Conservation (phyloP, 1,284 basidiomycete genomes). For the Dichomitus squalens region DNA sequence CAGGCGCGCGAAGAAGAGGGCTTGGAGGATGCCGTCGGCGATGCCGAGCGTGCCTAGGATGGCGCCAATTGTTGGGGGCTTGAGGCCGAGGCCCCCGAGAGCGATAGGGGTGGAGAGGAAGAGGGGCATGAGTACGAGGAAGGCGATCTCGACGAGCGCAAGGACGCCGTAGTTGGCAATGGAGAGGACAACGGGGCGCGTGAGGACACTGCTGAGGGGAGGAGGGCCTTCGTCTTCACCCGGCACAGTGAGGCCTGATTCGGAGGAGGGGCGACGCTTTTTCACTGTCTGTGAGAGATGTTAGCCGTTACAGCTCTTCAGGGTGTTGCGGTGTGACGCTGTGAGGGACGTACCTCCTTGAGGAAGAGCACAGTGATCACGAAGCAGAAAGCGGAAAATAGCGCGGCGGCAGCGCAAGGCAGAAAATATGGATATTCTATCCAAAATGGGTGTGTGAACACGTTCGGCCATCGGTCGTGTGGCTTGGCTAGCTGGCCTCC, state of each 20-base stretch:
- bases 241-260: not conserved
- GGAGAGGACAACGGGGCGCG: slow-evolving; percentile 56
- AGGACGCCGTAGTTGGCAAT: slow-evolving; percentile 65
- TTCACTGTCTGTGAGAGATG: slow-evolving; percentile 27
- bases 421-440: slow-evolving; percentile 55
- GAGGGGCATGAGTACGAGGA: slow-evolving; percentile 63
- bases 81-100: slow-evolving; percentile 66
- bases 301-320: not conserved
- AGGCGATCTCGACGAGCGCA: slow-evolving; percentile 67
- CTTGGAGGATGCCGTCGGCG: slow-evolving; percentile 61
- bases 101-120: slow-evolving; percentile 70
- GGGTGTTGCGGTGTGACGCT: not conserved
- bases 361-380: slow-evolving; percentile 42
- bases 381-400: slow-evolving; percentile 41
- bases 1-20: slow-evolving; percentile 58
- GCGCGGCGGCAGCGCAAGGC: slow-evolving; percentile 46
- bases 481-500: slow-evolving; percentile 53
- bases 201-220: slow-evolving; percentile 46
- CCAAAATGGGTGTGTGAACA: slow-evolving; percentile 53
- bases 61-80: slow-evolving; percentile 60
- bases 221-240: slow-evolving; percentile 17
- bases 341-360: slow-evolving; percentile 45
- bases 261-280: not conserved
- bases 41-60: slow-evolving; percentile 60
- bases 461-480: slow-evolving; percentile 44